Evolutionary conservation across 2,329 filamentous ascomycete species (phyloP).

Genomic region (Pseudophaeomoniella oleicola): DNA sequence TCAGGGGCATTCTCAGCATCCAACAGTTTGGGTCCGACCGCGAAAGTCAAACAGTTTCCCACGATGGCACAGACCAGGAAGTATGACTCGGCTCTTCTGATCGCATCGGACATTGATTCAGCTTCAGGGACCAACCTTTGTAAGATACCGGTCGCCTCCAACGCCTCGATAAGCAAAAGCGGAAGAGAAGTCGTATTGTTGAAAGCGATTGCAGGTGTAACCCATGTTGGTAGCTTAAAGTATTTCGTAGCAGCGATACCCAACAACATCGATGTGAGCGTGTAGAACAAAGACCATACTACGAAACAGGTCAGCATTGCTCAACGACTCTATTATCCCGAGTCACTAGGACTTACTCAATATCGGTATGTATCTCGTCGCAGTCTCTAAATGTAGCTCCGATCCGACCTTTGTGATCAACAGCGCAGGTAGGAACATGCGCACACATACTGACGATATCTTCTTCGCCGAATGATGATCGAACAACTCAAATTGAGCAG

Average conservation of each 20-base stretch:
- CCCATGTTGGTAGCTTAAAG: slow-evolving; percentile 38
- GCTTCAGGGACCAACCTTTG: slow-evolving; percentile 29
- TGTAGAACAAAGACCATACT: slow-evolving; percentile 39
- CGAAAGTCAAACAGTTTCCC: slow-evolving; percentile 49
- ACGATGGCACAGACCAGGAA: slow-evolving; percentile 53
- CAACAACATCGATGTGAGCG: slow-evolving; percentile 31
- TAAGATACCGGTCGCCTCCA: slow-evolving; percentile 43
- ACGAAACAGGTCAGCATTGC: slow-evolving; percentile 4
- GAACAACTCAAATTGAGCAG: slow-evolving; percentile 35
- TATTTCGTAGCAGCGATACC: slow-evolving; percentile 27
- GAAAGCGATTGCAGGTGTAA: slow-evolving; percentile 38
- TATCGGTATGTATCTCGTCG: slow-evolving; percentile 32
- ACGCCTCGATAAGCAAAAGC: slow-evolving; percentile 35
- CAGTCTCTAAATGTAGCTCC: slow-evolving; percentile 33
- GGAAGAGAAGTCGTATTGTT: slow-evolving; percentile 44
- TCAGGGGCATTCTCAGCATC: slow-evolving; percentile 30
- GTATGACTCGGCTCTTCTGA: slow-evolving; percentile 49
- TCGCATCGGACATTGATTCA: slow-evolving; percentile 29
- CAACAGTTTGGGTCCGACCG: slow-evolving; percentile 45
- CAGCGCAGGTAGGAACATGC: slow-evolving; percentile 38
- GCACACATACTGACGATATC: slow-evolving; percentile 37
- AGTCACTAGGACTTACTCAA: slow-evolving; percentile 20
- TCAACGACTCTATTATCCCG: neutral
- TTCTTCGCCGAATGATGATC: slow-evolving; percentile 33
- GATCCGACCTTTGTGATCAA: slow-evolving; percentile 38